A percentile compares a stretch with the other conserved stretches of the same genome.
Conservation (phyloP, 1,284 basidiomycete species). For the Sanguinoderma infundibulare region DNA sequence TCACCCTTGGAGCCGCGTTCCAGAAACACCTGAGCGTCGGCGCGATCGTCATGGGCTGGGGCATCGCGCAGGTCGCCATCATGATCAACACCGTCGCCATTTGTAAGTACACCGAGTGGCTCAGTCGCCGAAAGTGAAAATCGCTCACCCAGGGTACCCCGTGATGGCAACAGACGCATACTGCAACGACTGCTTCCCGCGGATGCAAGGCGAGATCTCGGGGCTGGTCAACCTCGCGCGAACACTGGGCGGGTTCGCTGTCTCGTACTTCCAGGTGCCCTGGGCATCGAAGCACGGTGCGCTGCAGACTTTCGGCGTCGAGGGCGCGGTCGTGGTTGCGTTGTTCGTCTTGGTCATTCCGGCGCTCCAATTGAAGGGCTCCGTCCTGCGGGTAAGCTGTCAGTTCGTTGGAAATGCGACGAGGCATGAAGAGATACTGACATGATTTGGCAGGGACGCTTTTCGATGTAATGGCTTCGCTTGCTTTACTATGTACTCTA, state of each 20-base stretch:
- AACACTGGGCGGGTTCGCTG: conserved; percentile 62
- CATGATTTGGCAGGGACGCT: conserved; percentile 12
- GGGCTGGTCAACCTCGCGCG: conserved; percentile 64
- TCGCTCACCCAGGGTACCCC: not conserved
- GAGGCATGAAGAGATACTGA: not conserved
- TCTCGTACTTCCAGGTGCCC: conserved; percentile 66
- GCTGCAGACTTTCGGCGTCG: conserved; percentile 59
- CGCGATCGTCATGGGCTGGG: conserved; percentile 71
- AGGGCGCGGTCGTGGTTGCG: conserved; percentile 59
- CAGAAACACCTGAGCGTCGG: conserved; percentile 60
- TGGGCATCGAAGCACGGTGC: conserved; percentile 61
- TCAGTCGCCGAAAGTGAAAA: not conserved
- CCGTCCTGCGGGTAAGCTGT: conserved; percentile 44
- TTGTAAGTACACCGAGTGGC: conserved; percentile 48
- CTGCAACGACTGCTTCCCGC: conserved; percentile 51
- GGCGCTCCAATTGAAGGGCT: conserved; percentile 52
- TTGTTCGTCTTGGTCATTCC: conserved; percentile 58
- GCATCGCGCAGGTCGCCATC: conserved; percentile 58
- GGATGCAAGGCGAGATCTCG: conserved; percentile 54
- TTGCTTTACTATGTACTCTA: not conserved
- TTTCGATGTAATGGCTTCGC: conserved; percentile 7
- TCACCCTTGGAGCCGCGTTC: conserved; percentile 61
- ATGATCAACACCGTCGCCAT: conserved; percentile 73
- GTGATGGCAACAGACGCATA: conserved; percentile 48
- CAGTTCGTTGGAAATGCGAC: not conserved